These are phyloP conservation scores for Lactifluus piperatus DNA, from an alignment of 768 basidiomycete genomes.

Conservation along the genomic window DNA sequence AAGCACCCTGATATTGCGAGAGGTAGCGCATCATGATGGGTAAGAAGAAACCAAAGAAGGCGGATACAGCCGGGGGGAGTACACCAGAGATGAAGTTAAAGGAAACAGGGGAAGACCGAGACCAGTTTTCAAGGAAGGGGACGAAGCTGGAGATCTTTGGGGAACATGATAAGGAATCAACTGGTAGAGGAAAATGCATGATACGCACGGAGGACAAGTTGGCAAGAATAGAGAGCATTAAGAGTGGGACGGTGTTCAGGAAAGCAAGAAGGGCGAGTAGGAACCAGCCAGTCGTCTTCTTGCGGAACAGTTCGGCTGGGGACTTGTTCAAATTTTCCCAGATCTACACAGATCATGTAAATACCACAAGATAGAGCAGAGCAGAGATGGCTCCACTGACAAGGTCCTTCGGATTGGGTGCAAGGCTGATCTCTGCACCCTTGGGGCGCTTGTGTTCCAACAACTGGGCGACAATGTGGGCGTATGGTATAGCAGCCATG, in stretches of 20 bases:
- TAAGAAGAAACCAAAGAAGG: conserved; percentile 82
- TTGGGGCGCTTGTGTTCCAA: conserved; percentile 62
- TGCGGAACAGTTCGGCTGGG: conserved; percentile 53
- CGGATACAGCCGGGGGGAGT: conserved; percentile 81
- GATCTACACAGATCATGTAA: conserved; percentile 38
- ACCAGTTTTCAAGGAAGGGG: conserved; percentile 68
- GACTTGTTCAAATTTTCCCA: conserved; percentile 86
- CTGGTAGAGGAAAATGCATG: background rate
- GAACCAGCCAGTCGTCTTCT: conserved; percentile 67
- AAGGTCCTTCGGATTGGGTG: conserved; percentile 86
- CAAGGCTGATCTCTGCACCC: conserved; percentile 61
- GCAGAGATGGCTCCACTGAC: conserved; percentile 33
- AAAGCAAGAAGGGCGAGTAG: conserved; percentile 76
- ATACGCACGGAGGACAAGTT: conserved; percentile 71
- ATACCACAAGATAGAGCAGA: too few species aligned
- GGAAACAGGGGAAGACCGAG: conserved; percentile 44
- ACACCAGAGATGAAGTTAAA: conserved; percentile 91
- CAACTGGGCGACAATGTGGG: conserved; percentile 74
- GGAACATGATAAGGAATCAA: conserved; percentile 13
- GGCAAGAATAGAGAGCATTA: conserved; percentile 84
- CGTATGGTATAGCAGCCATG: conserved; percentile 81
- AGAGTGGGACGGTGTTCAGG: conserved; percentile 89
- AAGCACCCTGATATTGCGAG: conserved; percentile 55
- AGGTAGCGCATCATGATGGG: conserved; percentile 89
- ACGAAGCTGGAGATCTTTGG: conserved; percentile 57